Base-by-base conservation (phyloP, 805 yeast species). In the Teunomyces cretensis region DNA sequence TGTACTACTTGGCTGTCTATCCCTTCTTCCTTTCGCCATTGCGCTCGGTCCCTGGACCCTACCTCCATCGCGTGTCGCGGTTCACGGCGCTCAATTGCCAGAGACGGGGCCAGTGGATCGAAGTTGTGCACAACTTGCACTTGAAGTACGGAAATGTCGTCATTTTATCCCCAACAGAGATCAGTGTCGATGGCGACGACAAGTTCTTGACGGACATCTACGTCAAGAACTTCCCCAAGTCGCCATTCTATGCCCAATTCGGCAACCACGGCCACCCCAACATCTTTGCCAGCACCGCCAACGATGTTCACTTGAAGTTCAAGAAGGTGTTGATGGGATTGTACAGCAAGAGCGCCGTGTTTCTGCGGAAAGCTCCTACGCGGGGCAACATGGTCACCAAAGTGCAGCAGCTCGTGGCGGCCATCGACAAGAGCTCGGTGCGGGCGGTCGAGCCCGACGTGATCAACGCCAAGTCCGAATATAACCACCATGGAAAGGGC, bases 111-210 rank as follows among this genome's bases (percentile, higher is more conserved):
- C 67, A 64, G 30, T 70, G 75, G 74, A 58, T 67, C 13, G 33
- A 49, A 14, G 50, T 46, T 6, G 76, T 83, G 2, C 76, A 80
- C 45, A 32, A 56, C 2, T 62, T 83, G 46, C 91, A 85, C 54
- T 39, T 57, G 38, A 58, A 65, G 46, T 82, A 82, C 53, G 91
- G 90, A 1, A 75, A 83, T 6, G 78, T 84, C 3, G 81, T 85
- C 4, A 67, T 85, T 16, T 61, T 85, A 11, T 73, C 81, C 1
- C 89, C 90, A 2, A 62, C 66, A 17, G 89, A 83, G 52, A 67
- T 85, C 14, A 81, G 85, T 41, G 74, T 84, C 37, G 70, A 78
- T 37, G 75, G 72, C 1, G 80, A 82, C 42, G 55, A 71, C 4
- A 71, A 70, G 39, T 76, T 68, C 48, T 51, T 83, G 33, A 76